Evolutionary conservation across 345 rosid genomes (phyloP), one percentile per base, ranked within the genome.

Genomic region (Dovyalis caffra): DNA sequence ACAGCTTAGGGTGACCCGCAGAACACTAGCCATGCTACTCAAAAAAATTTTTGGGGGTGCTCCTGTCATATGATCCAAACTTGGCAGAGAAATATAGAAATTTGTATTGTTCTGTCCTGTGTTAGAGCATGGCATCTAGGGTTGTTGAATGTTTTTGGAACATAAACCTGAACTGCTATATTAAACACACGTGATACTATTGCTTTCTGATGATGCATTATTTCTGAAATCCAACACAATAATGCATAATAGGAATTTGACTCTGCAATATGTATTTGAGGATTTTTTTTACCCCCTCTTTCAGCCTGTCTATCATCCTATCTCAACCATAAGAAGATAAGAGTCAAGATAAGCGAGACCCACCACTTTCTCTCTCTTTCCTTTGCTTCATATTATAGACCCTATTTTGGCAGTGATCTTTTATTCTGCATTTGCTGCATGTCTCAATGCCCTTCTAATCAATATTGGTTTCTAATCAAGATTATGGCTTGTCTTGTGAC

Each of bases 381-480:
- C 32, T 67, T 34, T 71, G 62, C 73, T 63, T 62, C 64, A 68
- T 74, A 34, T 78, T 18, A 37, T 37, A 79, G 70, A 67, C 77
- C 72, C 81, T 72, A 70, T 68, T 16, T 33, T 63, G 68, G 63
- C 57, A 71, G 38, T n/a, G n/a, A n/a, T n/a, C n/a, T n/a, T n/a
- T n/a, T n/a, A n/a, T n/a, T n/a, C n/a, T n/a, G n/a, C n/a, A 64
- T 34, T 70, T 32, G 68, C 65, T 76, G 47, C 62, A 66, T 73
- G 65, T 73, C 29, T 83, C 74, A 16, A 60, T 53, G 61, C 78
- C 78, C 35, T 53, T 63, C 16, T 70, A 18, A 47, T 79, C 47
- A 64, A n/a, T 73, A 61, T 66, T n/a, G 75, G 83, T 73, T 75
- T 82, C 79, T 83, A 66, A 47, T 45, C 40, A 43, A 81, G 37